These are phyloP conservation scores for Kandelia obovata DNA, from an alignment of 345 rosid species.

Conservation along the genomic window DNA sequence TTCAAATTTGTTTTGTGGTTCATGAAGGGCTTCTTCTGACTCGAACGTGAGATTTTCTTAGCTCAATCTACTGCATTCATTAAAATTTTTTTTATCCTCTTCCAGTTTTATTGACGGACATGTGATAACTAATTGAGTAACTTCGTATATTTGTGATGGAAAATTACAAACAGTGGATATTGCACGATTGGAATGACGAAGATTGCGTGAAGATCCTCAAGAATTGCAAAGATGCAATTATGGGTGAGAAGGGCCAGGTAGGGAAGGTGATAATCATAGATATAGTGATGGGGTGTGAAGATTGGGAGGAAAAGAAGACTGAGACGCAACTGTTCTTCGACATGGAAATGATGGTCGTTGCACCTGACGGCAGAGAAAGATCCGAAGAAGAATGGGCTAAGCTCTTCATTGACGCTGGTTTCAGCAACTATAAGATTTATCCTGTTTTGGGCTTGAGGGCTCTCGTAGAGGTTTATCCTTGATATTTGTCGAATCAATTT, in stretches of 20 bases:
- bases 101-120: background rate
- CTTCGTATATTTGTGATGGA: too few species aligned
- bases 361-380: background rate
- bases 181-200: conserved; percentile 13
- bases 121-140: too few species aligned
- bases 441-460: background rate
- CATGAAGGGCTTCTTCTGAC: too few species aligned
- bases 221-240: conserved; percentile 16
- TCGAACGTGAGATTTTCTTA: too few species aligned
- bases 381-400: background rate
- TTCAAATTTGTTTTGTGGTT: background rate
- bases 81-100: too few species aligned
- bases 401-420: background rate
- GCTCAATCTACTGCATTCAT: too few species aligned
- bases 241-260: background rate
- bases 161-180: conserved; percentile 3
- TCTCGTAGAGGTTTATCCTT: background rate
- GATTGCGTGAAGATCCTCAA: conserved; percentile 11
- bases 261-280: conserved; percentile 7
- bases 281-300: background rate
- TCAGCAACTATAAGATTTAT: background rate
- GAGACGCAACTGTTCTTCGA: background rate
- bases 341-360: background rate
- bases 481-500: background rate
- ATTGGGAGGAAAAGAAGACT: background rate